Conservation (phyloP, 148 eudicot genomes). For the Persicaria tinctoria region DNA sequence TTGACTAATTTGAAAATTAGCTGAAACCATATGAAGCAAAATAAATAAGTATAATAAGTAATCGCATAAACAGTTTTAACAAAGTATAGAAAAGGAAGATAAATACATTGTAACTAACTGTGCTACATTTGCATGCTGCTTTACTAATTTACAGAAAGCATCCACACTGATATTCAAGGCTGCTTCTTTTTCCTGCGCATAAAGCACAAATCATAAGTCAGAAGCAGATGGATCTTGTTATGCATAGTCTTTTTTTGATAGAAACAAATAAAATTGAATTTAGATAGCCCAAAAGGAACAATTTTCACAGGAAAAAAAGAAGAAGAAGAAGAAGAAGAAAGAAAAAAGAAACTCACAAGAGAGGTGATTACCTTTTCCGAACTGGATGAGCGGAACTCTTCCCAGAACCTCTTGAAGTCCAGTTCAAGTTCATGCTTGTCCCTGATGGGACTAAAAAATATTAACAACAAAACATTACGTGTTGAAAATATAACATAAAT, state of each 20-base stretch:
- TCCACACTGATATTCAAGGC: conserved; percentile 94
- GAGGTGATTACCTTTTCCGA: conserved; percentile 69
- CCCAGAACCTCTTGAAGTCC: conserved; percentile 97
- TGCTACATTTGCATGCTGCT: conserved; percentile 76
- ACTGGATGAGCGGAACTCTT: conserved; percentile 88
- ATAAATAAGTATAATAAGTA: neutral
- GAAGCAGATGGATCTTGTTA: conserved; percentile 11
- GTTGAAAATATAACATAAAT: neutral
- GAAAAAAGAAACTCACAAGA: neutral
- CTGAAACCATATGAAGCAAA: neutral
- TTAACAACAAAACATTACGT: neutral
- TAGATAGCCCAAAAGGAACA: neutral
- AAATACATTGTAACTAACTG: conserved; percentile 84
- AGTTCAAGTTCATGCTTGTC: conserved; percentile 82
- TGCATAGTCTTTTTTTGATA: neutral
- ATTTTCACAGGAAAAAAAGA: neutral
- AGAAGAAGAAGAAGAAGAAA: too few relatives aligned
- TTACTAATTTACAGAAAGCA: conserved; percentile 93
- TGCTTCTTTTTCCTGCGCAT: conserved; percentile 93
- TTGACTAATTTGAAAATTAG: neutral
- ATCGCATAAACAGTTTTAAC: neutral
- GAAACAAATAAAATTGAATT: neutral
- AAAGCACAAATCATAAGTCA: conserved; percentile 12
- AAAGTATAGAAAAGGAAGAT: conserved; percentile 14
- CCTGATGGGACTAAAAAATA: conserved; percentile 29